Evolutionary conservation across 768 basidiomycete genomes (phyloP).

Genomic region (Auricularia heimuer): DNA sequence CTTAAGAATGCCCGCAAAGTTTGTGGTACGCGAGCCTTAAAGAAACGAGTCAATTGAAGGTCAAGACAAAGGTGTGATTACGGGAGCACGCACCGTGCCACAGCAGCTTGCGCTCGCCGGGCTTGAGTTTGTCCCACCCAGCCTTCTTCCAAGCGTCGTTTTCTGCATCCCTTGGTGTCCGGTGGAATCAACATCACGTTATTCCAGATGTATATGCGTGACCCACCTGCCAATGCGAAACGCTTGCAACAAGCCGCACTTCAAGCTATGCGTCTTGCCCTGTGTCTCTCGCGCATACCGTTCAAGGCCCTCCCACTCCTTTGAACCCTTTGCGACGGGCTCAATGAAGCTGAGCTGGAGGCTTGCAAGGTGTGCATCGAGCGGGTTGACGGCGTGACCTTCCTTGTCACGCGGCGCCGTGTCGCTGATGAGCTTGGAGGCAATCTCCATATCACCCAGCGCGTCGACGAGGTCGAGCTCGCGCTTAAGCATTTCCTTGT

Average conservation of each 20-base stretch:
- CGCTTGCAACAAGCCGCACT: constrained; percentile 34
- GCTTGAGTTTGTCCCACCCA: constrained; percentile 32
- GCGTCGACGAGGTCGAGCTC: constrained; percentile 58
- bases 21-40: constrained; percentile 42
- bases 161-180: constrained; percentile 22
- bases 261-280: constrained; percentile 43
- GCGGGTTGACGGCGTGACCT: constrained; percentile 43
- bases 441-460: constrained; percentile 58
- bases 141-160: constrained; percentile 33
- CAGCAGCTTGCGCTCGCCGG: constrained; percentile 45
- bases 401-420: constrained; percentile 28
- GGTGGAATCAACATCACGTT: background rate
- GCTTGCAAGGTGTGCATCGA: constrained; percentile 46
- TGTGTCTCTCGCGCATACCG: constrained; percentile 45
- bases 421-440: constrained; percentile 43
- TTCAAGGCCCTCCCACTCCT: constrained; percentile 40
- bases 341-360: constrained; percentile 44
- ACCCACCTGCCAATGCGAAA: constrained; percentile 46
- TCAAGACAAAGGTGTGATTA: background rate
- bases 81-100: constrained; percentile 35
- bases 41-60: background rate
- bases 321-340: constrained; percentile 29
- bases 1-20: constrained; percentile 50
- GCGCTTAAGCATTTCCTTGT: constrained; percentile 29
- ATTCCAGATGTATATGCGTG: background rate